Base-by-base conservation (phyloP, 345 rosid species). In the Luvunga scandens region DNA sequence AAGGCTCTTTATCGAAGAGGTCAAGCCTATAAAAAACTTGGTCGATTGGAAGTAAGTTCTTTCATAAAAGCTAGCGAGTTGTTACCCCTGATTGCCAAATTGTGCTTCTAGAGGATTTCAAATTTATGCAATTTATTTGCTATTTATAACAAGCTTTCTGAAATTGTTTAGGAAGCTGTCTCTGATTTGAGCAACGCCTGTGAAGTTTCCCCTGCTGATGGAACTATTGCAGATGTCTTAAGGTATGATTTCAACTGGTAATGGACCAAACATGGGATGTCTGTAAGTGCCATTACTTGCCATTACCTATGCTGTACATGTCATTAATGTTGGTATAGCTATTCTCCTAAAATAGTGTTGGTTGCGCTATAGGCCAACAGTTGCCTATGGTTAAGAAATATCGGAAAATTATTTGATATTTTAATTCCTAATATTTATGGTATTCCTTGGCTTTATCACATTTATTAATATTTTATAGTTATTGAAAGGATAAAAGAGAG, bases 1-100 rank as follows among this genome's bases (percentile, higher is more conserved):
- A 97, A 97, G 86, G 99, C 98, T 78, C 93, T 94, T 42, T 94
- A 97, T 84, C 87, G 99, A 66, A 94, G 98, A 81, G 99, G 99
- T 82, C 98, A 91, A 86, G 98, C 99, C 39, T 91, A 90, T 82
- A 93, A 86, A 86, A 94, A 91, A 85, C 39, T 94, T 8, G 94
- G 93, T 57, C 89, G 56, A 66, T 70, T 92, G 77, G 91, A 88
- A 82, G 99, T 94, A 83, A 88, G 99, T 89, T 85, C 73, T 78
- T 42, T 16, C 59, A 22, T 80, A n/a, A 13, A 67, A 39, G 56
- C 34, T n/a, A 76, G 65, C 68, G 21, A 80, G 61, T 66, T 75
- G 21, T 22, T 53, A n/a, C 18, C 60, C 39, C 69, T 76, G 24
- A 62, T 81, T 83, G 55, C 73, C 76, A 65, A 81, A 24, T 68